Conservation (phyloP, 2,329 filamentous ascomycete genomes). For the Didymosphaeria variabile region DNA sequence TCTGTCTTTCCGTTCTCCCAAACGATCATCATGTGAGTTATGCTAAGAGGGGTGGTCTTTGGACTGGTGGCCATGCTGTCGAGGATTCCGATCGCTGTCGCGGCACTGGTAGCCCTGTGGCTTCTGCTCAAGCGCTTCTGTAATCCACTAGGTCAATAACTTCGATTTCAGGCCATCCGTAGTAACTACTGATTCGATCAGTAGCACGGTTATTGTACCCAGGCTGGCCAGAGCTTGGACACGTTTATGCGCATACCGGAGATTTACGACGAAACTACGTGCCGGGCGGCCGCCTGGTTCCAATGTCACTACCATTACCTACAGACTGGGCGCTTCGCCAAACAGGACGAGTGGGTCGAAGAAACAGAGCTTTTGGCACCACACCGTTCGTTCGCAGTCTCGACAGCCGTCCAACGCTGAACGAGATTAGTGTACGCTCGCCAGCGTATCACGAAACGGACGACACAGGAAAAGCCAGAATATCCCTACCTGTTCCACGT, state of each 20-base stretch:
- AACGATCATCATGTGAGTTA: background rate
- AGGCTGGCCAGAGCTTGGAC: background rate
- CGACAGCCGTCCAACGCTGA: background rate
- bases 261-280: slow-evolving; percentile 1
- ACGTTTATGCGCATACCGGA: background rate
- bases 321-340: background rate
- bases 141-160: background rate
- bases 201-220: background rate
- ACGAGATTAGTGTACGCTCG: slow-evolving; percentile 2
- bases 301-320: slow-evolving; percentile 7
- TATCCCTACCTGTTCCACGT: background rate
- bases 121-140: background rate
- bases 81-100: slow-evolving; percentile 12
- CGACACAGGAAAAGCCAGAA: background rate
- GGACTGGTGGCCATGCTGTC: slow-evolving; percentile 14
- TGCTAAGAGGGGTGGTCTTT: slow-evolving; percentile 8
- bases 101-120: slow-evolving; percentile 13
- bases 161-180: background rate
- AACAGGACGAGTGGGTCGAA: slow-evolving; percentile 6
- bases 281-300: slow-evolving; percentile 11
- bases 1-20: background rate
- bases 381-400: background rate
- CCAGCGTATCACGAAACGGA: background rate
- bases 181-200: background rate
- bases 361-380: slow-evolving; percentile 3